phyloP scores from a whole-genome alignment of 805 yeast genomes.

The Saccharomycopsis babjevae region DNA sequence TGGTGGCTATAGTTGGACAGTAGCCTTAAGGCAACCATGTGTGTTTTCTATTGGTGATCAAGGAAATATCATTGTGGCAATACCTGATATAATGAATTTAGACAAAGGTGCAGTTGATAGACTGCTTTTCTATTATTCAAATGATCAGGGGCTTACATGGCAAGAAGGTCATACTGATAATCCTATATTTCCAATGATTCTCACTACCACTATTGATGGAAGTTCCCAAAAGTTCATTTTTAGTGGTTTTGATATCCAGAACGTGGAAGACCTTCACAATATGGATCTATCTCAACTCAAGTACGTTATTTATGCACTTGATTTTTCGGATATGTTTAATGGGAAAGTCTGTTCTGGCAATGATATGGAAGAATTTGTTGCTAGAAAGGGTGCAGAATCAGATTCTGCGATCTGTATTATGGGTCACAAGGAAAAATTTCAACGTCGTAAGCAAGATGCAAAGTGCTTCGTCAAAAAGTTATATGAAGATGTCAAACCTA shows the following conservation, averaged over 20 bases:
- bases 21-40: constrained; percentile 42
- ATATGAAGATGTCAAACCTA: constrained; percentile 35
- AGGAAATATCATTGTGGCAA: constrained; percentile 61
- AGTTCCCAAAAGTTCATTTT: constrained; percentile 50
- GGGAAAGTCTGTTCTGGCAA: constrained; percentile 31
- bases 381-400: constrained; percentile 27
- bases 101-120: constrained; percentile 17
- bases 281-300: constrained; percentile 9
- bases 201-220: constrained; percentile 61
- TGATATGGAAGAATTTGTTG: constrained; percentile 61
- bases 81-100: constrained; percentile 31
- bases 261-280: constrained; percentile 17
- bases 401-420: constrained; percentile 41
- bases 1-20: constrained; percentile 67
- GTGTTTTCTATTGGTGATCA: constrained; percentile 60
- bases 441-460: constrained; percentile 54
- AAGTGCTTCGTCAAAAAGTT: constrained; percentile 48
- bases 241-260: constrained; percentile 28
- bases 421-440: constrained; percentile 58
- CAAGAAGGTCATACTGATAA: constrained; percentile 35
- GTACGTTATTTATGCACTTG: constrained; percentile 28
- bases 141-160: constrained; percentile 73
- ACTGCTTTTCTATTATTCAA: constrained; percentile 39
- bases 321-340: constrained; percentile 47
- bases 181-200: constrained; percentile 30